Percentiles rank a stretch among this genome's conserved stretches.
Evolutionary conservation across 805 yeast species (phyloP).

Genomic region (Starmerella vitae): DNA sequence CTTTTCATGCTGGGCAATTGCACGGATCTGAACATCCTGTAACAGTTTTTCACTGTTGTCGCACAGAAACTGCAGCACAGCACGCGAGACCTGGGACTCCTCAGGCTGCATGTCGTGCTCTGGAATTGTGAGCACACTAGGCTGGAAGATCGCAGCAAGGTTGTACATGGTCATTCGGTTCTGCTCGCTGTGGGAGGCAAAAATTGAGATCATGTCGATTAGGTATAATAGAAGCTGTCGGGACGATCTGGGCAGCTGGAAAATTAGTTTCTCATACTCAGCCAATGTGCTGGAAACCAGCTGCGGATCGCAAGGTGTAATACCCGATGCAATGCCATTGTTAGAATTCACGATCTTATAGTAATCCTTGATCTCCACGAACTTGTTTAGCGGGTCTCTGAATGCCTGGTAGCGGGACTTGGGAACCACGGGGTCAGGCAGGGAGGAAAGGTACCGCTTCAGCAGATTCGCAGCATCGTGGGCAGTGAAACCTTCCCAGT

Average conservation of each 20-base stretch:
- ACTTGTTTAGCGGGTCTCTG: slow-evolving; percentile 48
- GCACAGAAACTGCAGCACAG: slow-evolving; percentile 77
- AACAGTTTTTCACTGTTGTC: slow-evolving; percentile 70
- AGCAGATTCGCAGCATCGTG: slow-evolving; percentile 93
- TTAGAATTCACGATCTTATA: background rate
- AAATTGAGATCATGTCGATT: slow-evolving; percentile 72
- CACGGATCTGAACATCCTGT: slow-evolving; percentile 33
- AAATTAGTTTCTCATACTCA: slow-evolving; percentile 57
- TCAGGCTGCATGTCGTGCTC: slow-evolving; percentile 83
- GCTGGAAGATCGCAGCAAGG: slow-evolving; percentile 92
- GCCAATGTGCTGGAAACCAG: slow-evolving; percentile 29
- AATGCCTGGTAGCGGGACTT: slow-evolving; percentile 60
- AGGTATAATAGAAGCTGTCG: slow-evolving; percentile 75
- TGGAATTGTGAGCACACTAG: slow-evolving; percentile 87
- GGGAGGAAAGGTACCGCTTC: slow-evolving; percentile 69
- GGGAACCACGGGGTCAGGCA: slow-evolving; percentile 89
- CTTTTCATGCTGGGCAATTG: slow-evolving; percentile 24
- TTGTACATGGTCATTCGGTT: slow-evolving; percentile 89
- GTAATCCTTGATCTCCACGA: slow-evolving; percentile 51
- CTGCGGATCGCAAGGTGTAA: slow-evolving; percentile 1
- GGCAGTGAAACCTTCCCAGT: slow-evolving; percentile 88
- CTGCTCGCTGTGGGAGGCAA: slow-evolving; percentile 59
- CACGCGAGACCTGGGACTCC: slow-evolving; percentile 76
- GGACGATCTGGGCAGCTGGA: slow-evolving; percentile 58
- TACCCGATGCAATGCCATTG: background rate